Evolutionary conservation across 352 stramenopile genomes (phyloP).

Genomic region (Phytophthora citricola): DNA sequence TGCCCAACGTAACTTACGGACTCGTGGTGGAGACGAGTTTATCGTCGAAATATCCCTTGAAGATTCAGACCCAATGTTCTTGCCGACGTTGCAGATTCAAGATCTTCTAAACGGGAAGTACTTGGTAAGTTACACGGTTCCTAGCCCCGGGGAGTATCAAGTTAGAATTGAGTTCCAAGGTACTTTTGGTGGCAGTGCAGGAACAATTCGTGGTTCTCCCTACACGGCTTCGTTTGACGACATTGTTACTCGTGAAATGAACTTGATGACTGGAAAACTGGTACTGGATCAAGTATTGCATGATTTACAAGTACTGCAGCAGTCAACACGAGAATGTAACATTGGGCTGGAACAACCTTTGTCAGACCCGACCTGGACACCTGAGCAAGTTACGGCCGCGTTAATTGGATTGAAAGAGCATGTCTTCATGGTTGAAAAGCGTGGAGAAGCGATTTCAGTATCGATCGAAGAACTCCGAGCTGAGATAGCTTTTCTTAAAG

Average conservation of each 20-base stretch:
- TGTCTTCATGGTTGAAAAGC: conserved; percentile 81
- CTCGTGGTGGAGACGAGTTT: conserved; percentile 95
- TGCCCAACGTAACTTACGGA: conserved; percentile 74
- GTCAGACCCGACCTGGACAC: conserved; percentile 60
- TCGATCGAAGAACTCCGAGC: conserved; percentile 74
- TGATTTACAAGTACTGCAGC: conserved; percentile 67
- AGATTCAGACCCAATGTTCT: conserved; percentile 54
- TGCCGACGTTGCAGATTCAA: conserved; percentile 68
- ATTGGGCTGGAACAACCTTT: conserved; percentile 77
- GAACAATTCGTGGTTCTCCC: conserved; percentile 91
- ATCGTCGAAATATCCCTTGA: conserved; percentile 67
- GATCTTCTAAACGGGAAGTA: conserved; percentile 96
- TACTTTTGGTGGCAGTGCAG: conserved; percentile 91
- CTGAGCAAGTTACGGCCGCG: conserved; percentile 65
- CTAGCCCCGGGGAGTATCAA: conserved; percentile 82
- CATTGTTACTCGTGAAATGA: conserved; percentile 81
- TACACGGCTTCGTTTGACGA: conserved; percentile 87
- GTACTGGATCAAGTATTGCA: conserved; percentile 74
- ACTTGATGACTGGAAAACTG: conserved; percentile 84
- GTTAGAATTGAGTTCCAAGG: conserved; percentile 92
- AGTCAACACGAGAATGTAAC: conserved; percentile 73
- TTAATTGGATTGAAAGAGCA: conserved; percentile 81
- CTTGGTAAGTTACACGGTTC: conserved; percentile 91
- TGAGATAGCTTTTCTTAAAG: conserved; percentile 70
- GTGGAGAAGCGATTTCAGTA: conserved; percentile 63